These are phyloP conservation scores for Daldinia sp. DNA, from an alignment of 2,329 filamentous ascomycete species.

Conservation along the genomic window DNA sequence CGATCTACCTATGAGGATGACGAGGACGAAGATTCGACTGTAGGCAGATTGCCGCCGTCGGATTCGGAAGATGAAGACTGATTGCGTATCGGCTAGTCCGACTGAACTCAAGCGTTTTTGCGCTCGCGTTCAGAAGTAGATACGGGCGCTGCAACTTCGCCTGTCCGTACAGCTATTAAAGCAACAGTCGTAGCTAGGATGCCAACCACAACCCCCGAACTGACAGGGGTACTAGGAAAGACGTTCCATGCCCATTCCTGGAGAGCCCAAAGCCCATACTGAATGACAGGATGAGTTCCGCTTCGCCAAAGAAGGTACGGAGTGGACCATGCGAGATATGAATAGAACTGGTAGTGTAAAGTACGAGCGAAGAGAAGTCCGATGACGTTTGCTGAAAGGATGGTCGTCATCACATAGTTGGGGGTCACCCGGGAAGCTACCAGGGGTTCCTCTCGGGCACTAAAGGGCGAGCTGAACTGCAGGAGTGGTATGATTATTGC, in stretches of 20 bases:
- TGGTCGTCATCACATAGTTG: constrained; percentile 79
- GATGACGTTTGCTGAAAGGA: constrained; percentile 81
- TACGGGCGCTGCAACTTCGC: constrained; percentile 43
- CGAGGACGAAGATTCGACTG: constrained; percentile 81
- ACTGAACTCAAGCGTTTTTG: constrained; percentile 42
- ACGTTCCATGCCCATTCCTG: constrained; percentile 97
- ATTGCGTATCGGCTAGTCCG: constrained; percentile 24
- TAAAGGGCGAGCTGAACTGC: constrained; percentile 60
- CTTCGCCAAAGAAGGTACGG: constrained; percentile 88
- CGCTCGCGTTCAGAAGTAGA: constrained; percentile 35
- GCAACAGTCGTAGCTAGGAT: constrained; percentile 75
- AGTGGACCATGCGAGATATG: constrained; percentile 89
- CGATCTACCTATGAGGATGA: constrained; percentile 73
- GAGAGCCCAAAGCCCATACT: constrained; percentile 77
- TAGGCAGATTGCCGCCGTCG: constrained; percentile 87
- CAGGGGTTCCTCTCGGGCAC: constrained; percentile 64
- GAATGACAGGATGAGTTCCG: constrained; percentile 73
- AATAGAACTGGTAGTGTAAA: constrained; percentile 95
- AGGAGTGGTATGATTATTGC: constrained; percentile 64
- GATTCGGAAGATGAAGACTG: constrained; percentile 77
- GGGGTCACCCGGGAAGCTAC: constrained; percentile 73
- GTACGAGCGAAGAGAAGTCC: constrained; percentile 88
- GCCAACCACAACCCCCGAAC: constrained; percentile 74
- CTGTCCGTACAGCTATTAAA: constrained; percentile 63
- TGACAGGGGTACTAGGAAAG: constrained; percentile 78